Evolutionary conservation across 257 asterid species (phyloP), one percentile per base, ranked within the genome.

Genomic region (Petunia secreta): DNA sequence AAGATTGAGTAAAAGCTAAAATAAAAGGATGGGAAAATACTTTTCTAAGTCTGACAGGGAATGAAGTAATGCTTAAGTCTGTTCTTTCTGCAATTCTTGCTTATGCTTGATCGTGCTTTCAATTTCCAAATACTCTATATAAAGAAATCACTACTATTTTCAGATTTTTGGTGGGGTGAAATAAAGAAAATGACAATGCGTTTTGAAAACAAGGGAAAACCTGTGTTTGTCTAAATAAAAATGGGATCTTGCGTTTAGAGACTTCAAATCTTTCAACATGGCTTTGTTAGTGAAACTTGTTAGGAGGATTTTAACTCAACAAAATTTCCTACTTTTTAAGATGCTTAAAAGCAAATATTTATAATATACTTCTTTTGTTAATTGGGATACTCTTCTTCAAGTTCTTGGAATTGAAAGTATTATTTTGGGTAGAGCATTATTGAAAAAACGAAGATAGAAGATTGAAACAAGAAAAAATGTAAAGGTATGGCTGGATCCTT

Each of bases 161-260:
- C 8, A 25, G 25, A 25, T 1, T 46, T 46, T 25, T 46, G 48
- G 13, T 74, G 5, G 78, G 25, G 78, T 3, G 11, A n/a, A 16
- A 25, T 1, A 39, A 46, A n/a, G 9, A n/a, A n/a, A 1, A 13
- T 9, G 2, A 25, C 6, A 44, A 50, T 46, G 1, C 38, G 43
- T 69, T 69, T 11, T 50, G 9, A 6, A 8, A 2, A 46, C 25
- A 11, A 13, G 63, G 78, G 62, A 74, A 0, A 50, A 41, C 13
- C 13, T 6, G 11, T 74, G 78, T 50, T 8, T 8, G 3, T 13
- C 62, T 0, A 74, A 74, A 14, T 44, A n/a, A 8, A 14, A 2
- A 2, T 59, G 78, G 2, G 78, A 62, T 25, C 25, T 74, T 8
- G 78, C 62, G 3, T 74, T 74, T 50, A n/a, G 78, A 38, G 62